These are phyloP conservation scores for Sicyos baderoa DNA, from an alignment of 306 rosid species.

Conservation along the genomic window DNA sequence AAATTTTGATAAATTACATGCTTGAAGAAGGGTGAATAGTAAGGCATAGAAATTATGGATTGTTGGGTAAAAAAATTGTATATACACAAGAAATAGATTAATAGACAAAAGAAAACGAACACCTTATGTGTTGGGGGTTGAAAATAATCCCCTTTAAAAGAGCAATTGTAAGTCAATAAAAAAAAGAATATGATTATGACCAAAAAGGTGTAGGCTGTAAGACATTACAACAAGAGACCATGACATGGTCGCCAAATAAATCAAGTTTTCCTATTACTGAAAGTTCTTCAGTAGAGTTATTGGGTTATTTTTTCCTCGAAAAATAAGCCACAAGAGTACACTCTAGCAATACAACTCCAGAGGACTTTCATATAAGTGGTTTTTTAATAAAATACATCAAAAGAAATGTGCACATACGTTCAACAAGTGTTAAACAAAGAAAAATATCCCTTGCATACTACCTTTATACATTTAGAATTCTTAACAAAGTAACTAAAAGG, in stretches of 20 bases:
- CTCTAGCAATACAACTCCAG: not conserved
- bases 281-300: not conserved
- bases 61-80: too few relatives aligned
- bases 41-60: not conserved
- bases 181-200: not conserved
- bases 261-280: not conserved
- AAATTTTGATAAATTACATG: not conserved
- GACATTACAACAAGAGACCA: not conserved
- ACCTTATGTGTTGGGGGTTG: not conserved
- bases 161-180: not conserved
- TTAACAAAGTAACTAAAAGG: not conserved
- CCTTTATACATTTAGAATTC: conserved; percentile 1
- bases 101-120: not conserved
- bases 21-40: not conserved
- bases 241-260: not conserved
- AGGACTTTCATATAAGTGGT: not conserved
- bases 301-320: not conserved
- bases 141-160: not conserved
- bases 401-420: not conserved
- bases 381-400: not conserved
- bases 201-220: not conserved
- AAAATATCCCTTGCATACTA: not conserved
- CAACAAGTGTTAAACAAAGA: not conserved
- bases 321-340: not conserved
- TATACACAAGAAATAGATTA: not conserved